Conservation (phyloP, 179 eudicot genomes). For the Spergularia azorica region DNA sequence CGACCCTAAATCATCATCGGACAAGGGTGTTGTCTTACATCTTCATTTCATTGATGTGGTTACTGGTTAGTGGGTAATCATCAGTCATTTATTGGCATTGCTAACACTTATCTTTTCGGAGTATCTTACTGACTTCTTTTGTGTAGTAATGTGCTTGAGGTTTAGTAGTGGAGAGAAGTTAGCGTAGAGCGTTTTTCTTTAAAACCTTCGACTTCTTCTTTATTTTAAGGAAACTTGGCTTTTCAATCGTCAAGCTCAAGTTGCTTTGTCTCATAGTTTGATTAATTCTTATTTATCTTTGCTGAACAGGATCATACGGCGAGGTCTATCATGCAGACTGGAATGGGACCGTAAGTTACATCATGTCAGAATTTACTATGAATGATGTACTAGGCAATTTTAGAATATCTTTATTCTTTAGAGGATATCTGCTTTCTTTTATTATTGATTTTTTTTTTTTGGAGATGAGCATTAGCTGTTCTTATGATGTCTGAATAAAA, state of each 20-base stretch:
- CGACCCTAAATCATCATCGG: too few relatives aligned
- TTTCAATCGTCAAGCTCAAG: background rate
- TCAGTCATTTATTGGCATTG: background rate
- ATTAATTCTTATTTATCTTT: conserved; percentile 11
- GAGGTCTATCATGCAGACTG: conserved; percentile 99
- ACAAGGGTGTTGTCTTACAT: background rate
- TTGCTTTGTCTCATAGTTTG: conserved; percentile 13
- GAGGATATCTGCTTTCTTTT: background rate
- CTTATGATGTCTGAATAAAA: background rate
- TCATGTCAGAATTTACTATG: background rate
- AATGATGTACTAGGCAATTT: background rate
- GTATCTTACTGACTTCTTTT: conserved; percentile 5
- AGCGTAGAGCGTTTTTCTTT: background rate
- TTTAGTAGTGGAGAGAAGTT: background rate
- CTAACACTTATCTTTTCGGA: background rate
- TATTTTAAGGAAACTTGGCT: background rate
- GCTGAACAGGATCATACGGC: conserved; percentile 83
- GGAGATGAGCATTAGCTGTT: background rate
- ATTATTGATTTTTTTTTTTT: background rate
- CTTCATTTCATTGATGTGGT: conserved; percentile 3
- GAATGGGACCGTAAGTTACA: conserved; percentile 92
- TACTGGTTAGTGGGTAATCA: background rate
- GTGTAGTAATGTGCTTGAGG: background rate
- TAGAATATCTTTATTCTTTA: background rate
- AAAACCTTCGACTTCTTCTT: background rate